Percentiles rank a stretch among this genome's conserved stretches.
These are phyloP conservation scores for Xylaria digitata DNA, from an alignment of 2,329 filamentous ascomycete genomes.

Conservation along the genomic window DNA sequence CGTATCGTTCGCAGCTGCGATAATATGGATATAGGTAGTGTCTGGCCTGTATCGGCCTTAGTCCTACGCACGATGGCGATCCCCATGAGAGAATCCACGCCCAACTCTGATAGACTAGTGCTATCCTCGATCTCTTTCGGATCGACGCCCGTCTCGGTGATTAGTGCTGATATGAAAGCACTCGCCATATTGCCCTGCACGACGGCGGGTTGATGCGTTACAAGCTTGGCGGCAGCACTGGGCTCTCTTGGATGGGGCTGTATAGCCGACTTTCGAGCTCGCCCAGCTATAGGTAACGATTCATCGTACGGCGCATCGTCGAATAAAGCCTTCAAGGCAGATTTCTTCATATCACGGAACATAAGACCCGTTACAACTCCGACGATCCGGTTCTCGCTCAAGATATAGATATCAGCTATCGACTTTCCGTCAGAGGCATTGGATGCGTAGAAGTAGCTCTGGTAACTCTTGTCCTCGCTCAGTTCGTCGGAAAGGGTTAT, in stretches of 20 bases:
- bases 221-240: background rate
- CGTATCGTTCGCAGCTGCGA: slow-evolving; percentile 39
- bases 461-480: slow-evolving; percentile 37
- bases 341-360: slow-evolving; percentile 38
- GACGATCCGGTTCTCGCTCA: slow-evolving; percentile 34
- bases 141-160: slow-evolving; percentile 41
- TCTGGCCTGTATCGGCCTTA: slow-evolving; percentile 39
- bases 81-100: slow-evolving; percentile 48
- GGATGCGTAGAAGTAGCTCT: slow-evolving; percentile 37
- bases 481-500: slow-evolving; percentile 36
- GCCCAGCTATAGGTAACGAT: background rate
- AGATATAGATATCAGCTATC: slow-evolving; percentile 40
- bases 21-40: slow-evolving; percentile 40
- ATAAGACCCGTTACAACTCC: slow-evolving; percentile 36
- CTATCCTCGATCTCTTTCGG: slow-evolving; percentile 37
- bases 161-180: slow-evolving; percentile 38
- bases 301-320: background rate
- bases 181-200: slow-evolving; percentile 23
- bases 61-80: slow-evolving; percentile 43
- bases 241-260: background rate
- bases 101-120: slow-evolving; percentile 40
- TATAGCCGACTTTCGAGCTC: too few species aligned
- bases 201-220: background rate
- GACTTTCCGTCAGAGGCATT: slow-evolving; percentile 34
- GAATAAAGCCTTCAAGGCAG: slow-evolving; percentile 29